Conservation (phyloP, 2,329 filamentous ascomycete species). For the Clarireedia paspali region DNA sequence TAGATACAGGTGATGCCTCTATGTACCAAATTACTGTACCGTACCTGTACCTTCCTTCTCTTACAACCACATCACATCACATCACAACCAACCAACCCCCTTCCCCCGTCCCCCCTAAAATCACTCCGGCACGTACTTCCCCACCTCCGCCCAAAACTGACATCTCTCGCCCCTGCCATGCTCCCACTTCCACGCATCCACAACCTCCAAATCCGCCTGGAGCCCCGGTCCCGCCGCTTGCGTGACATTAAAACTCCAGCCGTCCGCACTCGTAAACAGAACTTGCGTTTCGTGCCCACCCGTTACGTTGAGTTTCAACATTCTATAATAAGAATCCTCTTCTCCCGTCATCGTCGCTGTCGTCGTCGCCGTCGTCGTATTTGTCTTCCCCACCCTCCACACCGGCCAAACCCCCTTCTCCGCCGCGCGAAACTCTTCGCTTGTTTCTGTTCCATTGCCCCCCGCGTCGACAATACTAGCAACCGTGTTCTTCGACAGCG, state of each 20-base stretch:
- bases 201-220: constrained; percentile 10
- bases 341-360: no score
- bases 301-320: constrained; percentile 5
- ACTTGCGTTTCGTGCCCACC: not conserved
- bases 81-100: no score
- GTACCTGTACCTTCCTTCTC: no score
- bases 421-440: not conserved
- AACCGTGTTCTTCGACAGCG: not conserved
- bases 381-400: not conserved
- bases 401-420: not conserved
- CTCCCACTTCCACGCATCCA: constrained; percentile 17
- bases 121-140: constrained; percentile 12
- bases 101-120: not conserved
- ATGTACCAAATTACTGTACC: no score
- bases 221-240: not conserved
- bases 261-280: not conserved
- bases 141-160: constrained; percentile 13
- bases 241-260: not conserved
- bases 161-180: constrained; percentile 13
- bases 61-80: not conserved
- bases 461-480: not conserved
- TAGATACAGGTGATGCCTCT: no score
- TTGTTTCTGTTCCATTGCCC: not conserved
- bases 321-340: not conserved
- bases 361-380: no score